phyloP scores from a whole-genome alignment of 306 rosid species.

The Betula pendula region DNA sequence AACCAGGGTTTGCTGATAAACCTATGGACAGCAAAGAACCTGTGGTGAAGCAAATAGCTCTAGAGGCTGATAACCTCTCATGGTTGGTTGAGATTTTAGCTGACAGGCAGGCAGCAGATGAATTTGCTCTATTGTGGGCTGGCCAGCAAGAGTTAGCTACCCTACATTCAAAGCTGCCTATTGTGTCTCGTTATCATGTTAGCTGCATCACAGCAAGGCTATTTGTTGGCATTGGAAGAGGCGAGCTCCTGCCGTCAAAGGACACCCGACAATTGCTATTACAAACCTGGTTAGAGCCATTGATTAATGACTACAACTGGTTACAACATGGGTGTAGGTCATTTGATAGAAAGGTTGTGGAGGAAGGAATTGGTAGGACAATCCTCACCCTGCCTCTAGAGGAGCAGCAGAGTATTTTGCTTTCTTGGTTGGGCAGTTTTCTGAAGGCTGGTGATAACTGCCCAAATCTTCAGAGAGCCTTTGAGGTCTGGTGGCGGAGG shows the following conservation, averaged over 20 bases:
- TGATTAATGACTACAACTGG: constrained; percentile 86
- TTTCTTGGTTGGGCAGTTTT: constrained; percentile 83
- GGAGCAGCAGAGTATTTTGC: constrained; percentile 84
- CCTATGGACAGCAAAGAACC: constrained; percentile 49
- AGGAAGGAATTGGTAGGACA: constrained; percentile 94
- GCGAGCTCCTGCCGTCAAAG: constrained; percentile 74
- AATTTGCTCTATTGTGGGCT: constrained; percentile 76
- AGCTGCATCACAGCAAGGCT: constrained; percentile 80
- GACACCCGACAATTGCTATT: constrained; percentile 65
- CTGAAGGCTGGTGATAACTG: constrained; percentile 83
- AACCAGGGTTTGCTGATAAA: constrained; percentile 41
- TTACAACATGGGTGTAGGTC: constrained; percentile 78
- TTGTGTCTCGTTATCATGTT: constrained; percentile 61
- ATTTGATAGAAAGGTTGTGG: constrained; percentile 82
- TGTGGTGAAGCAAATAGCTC: constrained; percentile 61
- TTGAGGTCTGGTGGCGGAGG: constrained; percentile 97
- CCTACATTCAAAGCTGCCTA: constrained; percentile 63
- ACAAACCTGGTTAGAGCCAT: constrained; percentile 90
- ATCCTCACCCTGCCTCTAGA: constrained; percentile 90
- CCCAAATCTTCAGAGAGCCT: constrained; percentile 90
- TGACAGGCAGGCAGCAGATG: constrained; percentile 84
- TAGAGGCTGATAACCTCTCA: constrained; percentile 78
- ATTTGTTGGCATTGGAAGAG: constrained; percentile 81
- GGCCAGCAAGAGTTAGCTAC: constrained; percentile 74
- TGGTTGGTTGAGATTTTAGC: constrained; percentile 90